Conservation (phyloP, 441 rosid species). For the Pelargonium citronellum region DNA sequence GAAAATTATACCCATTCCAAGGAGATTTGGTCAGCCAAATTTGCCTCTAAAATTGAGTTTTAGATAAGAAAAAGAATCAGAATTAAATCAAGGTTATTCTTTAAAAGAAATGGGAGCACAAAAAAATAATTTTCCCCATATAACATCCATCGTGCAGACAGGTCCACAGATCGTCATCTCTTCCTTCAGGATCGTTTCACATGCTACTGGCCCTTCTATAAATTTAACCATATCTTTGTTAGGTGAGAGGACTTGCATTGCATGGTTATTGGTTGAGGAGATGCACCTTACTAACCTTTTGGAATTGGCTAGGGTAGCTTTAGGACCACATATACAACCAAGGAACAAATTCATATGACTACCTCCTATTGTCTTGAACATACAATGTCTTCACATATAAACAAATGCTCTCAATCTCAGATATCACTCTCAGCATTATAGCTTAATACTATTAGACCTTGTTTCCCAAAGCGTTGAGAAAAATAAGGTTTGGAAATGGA, state of each 20-base stretch:
- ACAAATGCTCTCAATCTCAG: conserved; percentile 3
- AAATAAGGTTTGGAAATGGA: not conserved
- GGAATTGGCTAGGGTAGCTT: not conserved
- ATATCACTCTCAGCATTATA: not conserved
- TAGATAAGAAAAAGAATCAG: not conserved
- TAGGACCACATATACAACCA: not conserved
- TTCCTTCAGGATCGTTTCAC: not conserved
- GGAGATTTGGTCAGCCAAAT: not conserved
- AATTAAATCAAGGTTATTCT: not conserved
- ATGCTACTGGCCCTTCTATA: not conserved
- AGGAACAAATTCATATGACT: not conserved
- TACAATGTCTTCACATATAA: not conserved
- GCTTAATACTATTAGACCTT: not conserved
- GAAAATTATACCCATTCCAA: not conserved
- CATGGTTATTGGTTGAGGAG: not conserved
- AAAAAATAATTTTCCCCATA: not conserved
- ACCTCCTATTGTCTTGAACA: not conserved
- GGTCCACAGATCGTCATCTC: too few relatives aligned
- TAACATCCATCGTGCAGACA: not conserved
- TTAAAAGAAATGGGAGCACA: not conserved
- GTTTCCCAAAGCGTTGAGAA: not conserved
- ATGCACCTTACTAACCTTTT: not conserved
- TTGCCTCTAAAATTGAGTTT: not conserved
- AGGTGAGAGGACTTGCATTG: not conserved
- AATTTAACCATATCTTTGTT: conserved; percentile 1